These are phyloP conservation scores for Cutaneotrichosporon dermatis DNA, from an alignment of 1,284 basidiomycete species.

Conservation along the genomic window DNA sequence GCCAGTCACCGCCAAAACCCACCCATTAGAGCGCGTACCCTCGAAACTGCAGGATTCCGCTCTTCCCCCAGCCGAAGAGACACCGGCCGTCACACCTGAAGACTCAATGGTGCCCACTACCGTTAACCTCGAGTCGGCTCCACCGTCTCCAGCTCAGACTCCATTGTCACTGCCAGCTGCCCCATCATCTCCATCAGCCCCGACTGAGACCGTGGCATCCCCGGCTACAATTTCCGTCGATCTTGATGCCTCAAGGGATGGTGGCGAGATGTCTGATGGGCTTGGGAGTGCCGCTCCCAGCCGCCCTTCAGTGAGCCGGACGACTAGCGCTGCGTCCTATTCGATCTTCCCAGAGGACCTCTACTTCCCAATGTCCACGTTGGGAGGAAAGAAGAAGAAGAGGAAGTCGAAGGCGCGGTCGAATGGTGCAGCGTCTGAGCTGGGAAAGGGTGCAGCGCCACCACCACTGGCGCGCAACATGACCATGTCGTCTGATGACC, in stretches of 20 bases:
- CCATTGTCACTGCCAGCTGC: background rate
- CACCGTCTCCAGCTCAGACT: background rate
- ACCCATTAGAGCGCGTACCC: background rate
- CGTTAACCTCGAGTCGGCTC: conserved; percentile 3
- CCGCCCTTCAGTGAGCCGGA: conserved; percentile 2
- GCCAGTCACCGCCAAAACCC: background rate
- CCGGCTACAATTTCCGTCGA: background rate
- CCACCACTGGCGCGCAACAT: background rate
- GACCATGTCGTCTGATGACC: conserved; percentile 14
- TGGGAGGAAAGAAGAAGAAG: conserved; percentile 30
- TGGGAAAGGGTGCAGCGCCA: background rate
- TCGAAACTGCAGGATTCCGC: background rate
- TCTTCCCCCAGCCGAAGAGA: background rate
- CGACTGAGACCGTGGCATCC: background rate
- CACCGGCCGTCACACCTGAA: background rate
- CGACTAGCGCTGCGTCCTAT: conserved; percentile 5
- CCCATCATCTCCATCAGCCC: background rate
- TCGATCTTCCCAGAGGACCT: conserved; percentile 41
- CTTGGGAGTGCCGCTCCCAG: background rate
- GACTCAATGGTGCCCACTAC: background rate
- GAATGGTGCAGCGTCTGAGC: background rate
- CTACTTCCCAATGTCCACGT: conserved; percentile 24
- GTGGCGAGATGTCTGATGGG: conserved; percentile 7
- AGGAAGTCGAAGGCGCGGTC: conserved; percentile 26
- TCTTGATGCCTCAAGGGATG: background rate